Evolutionary conservation across 495 filamentous ascomycete genomes (phyloP).

Genomic region (Aspergillus hancockii): DNA sequence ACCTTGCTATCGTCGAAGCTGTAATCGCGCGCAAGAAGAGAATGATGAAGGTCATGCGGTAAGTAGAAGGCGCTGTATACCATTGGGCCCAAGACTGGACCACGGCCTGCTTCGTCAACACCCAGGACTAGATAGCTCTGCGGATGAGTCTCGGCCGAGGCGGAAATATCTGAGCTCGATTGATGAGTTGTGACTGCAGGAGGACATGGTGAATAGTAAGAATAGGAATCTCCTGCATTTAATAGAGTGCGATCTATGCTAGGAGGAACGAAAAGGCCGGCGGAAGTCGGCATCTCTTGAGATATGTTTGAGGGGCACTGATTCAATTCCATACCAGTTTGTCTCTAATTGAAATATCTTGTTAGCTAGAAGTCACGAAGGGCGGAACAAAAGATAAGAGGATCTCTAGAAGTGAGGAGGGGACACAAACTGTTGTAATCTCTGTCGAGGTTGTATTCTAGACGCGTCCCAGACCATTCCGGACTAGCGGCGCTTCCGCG

Average conservation of each 20-base stretch:
- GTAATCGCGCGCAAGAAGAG: conserved; percentile 72
- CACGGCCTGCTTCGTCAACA: conserved; percentile 93
- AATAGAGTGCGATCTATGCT: conserved; percentile 65
- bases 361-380: background rate
- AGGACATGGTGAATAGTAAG: conserved; percentile 77
- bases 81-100: conserved; percentile 96
- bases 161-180: conserved; percentile 15
- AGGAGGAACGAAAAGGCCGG: conserved; percentile 70
- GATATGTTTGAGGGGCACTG: background rate
- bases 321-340: conserved; percentile 11
- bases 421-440: background rate
- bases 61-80: conserved; percentile 93
- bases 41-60: conserved; percentile 62
- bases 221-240: conserved; percentile 74
- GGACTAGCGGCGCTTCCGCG: conserved; percentile 40
- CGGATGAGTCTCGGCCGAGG: background rate
- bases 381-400: background rate
- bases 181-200: conserved; percentile 45
- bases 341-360: background rate
- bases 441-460: background rate
- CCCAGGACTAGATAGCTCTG: conserved; percentile 62
- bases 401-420: background rate
- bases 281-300: conserved; percentile 35
- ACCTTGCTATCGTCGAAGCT: conserved; percentile 93
- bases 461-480: conserved; percentile 45